Conservation (phyloP, 2,329 filamentous ascomycete species). For the Waltergamsia citrina region DNA sequence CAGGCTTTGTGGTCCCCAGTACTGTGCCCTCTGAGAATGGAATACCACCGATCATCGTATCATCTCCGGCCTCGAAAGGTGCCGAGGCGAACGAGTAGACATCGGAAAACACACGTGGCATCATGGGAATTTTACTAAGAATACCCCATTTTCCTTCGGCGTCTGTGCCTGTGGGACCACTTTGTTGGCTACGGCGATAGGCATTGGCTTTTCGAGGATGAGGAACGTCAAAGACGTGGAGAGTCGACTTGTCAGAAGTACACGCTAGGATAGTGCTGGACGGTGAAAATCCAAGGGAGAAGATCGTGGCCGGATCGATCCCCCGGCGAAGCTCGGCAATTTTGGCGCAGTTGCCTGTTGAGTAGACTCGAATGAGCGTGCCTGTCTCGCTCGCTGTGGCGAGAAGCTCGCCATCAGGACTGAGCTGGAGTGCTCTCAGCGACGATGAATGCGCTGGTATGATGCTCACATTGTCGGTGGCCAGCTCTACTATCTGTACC, state of each 20-base stretch:
- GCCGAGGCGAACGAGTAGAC: conserved; percentile 76
- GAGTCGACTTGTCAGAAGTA: conserved; percentile 91
- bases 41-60: conserved; percentile 40
- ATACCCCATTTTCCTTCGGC: conserved; percentile 72
- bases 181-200: conserved; percentile 20
- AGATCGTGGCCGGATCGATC: conserved; percentile 79
- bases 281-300: conserved; percentile 80
- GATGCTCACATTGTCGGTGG: conserved; percentile 78
- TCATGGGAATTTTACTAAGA: conserved; percentile 70
- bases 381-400: conserved; percentile 89
- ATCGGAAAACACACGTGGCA: conserved; percentile 83
- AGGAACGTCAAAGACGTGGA: conserved; percentile 87
- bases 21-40: conserved; percentile 33
- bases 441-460: conserved; percentile 81
- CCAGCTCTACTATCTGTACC: conserved; percentile 75
- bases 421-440: conserved; percentile 70
- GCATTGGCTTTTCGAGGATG: conserved; percentile 33
- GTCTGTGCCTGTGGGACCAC: conserved; percentile 20
- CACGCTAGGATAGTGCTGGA: conserved; percentile 73
- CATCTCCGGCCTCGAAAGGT: conserved; percentile 77
- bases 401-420: conserved; percentile 68
- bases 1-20: conserved; percentile 46
- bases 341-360: conserved; percentile 69
- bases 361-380: conserved; percentile 80
- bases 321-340: conserved; percentile 80